Evolutionary conservation across 208 protist genomes (phyloP).

Genomic region (Angomonas deanei): DNA sequence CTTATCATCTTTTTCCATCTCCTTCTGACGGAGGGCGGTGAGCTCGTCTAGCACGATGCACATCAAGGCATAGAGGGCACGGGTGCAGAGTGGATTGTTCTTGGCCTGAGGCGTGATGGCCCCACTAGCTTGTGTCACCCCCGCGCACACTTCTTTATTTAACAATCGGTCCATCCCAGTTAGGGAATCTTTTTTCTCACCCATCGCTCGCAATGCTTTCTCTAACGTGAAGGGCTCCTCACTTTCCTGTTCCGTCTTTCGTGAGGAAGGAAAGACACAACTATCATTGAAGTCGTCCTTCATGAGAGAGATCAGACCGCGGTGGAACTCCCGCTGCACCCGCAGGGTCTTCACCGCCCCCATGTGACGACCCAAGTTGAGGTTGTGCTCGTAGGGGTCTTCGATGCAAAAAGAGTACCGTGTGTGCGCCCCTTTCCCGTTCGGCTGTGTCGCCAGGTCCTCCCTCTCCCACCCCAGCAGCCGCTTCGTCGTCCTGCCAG

Average conservation of each 20-base stretch:
- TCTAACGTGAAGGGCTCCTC: no score
- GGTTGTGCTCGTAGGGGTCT: slow-evolving; percentile 88
- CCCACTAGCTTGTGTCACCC: background rate
- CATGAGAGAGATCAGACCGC: slow-evolving; percentile 65
- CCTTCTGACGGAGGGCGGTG: no score
- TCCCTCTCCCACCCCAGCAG: slow-evolving; percentile 72
- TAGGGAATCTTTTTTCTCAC: no score
- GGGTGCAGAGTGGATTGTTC: slow-evolving; percentile 23
- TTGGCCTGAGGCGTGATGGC: background rate
- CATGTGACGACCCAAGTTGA: slow-evolving; percentile 83
- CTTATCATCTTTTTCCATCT: no score
- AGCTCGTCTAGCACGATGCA: slow-evolving; percentile 30
- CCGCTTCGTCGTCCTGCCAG: slow-evolving; percentile 71
- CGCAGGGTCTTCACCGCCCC: slow-evolving; percentile 80
- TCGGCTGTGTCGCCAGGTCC: slow-evolving; percentile 24
- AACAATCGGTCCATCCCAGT: background rate
- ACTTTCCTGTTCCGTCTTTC: background rate
- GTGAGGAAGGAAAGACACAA: slow-evolving; percentile 66
- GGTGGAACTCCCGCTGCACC: slow-evolving; percentile 74
- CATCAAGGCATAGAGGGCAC: slow-evolving; percentile 42
- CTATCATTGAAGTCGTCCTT: slow-evolving; percentile 61
- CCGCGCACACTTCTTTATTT: background rate
- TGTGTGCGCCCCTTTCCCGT: slow-evolving; percentile 14
- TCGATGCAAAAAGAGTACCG: slow-evolving; percentile 88
- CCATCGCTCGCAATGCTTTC: no score